These are phyloP conservation scores for Apophysomyces variabilis DNA, from an alignment of 371 early-diverging fungal species.

Conservation along the genomic window DNA sequence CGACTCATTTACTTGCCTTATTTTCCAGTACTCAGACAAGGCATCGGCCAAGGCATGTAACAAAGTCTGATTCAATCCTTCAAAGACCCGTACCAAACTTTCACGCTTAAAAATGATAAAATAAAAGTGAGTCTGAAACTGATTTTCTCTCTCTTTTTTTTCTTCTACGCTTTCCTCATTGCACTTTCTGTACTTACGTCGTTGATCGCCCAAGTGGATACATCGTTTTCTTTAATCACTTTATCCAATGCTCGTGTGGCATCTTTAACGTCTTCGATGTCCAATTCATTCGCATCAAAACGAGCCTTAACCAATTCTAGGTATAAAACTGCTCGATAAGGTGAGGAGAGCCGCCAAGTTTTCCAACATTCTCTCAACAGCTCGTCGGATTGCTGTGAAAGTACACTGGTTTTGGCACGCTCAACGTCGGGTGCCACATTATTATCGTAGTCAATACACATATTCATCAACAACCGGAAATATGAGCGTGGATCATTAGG, in stretches of 20 bases:
- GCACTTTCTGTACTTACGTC: conserved; percentile 42
- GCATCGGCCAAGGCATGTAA: conserved; percentile 44
- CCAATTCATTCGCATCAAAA: conserved; percentile 48
- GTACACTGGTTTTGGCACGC: conserved; percentile 50
- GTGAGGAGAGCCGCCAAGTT: conserved; percentile 71
- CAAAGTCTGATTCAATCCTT: conserved; percentile 46
- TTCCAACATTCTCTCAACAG: conserved; percentile 71
- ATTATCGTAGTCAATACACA: conserved; percentile 63
- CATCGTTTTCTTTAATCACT: conserved; percentile 49
- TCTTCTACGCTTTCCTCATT: no score
- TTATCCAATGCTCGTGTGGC: conserved; percentile 53
- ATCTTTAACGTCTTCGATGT: conserved; percentile 57
- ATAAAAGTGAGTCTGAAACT: no score
- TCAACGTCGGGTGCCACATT: conserved; percentile 53
- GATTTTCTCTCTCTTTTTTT: no score
- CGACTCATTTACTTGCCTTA: conserved; percentile 29
- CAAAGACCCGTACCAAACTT: conserved; percentile 46
- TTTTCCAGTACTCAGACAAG: conserved; percentile 49
- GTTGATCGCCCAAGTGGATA: conserved; percentile 56
- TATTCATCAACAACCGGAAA: conserved; percentile 59
- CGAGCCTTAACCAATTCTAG: conserved; percentile 65
- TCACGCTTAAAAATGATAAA: conserved; percentile 33
- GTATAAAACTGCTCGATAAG: conserved; percentile 67
- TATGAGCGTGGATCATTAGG: conserved; percentile 62
- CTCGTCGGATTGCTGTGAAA: conserved; percentile 64